Conservation (phyloP, 345 rosid species). For the Diplotaxis tenuifolia region DNA sequence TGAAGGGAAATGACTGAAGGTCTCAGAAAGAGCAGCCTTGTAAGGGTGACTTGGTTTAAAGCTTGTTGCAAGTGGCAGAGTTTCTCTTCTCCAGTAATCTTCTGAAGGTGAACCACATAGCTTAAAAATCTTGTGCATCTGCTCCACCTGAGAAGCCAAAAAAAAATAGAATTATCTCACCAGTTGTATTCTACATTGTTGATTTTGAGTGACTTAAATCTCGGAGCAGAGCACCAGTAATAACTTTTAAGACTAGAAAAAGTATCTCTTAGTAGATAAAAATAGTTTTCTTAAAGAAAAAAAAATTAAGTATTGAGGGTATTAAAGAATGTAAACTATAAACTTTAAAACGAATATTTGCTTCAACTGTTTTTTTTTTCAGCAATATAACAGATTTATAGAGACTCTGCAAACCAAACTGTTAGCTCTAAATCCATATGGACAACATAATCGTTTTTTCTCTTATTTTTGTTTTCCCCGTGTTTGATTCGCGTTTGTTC, state of each 20-base stretch:
- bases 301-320: too few species aligned
- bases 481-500: not conserved
- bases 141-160: constrained; percentile 65
- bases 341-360: too few species aligned
- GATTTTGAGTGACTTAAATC: not conserved
- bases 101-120: constrained; percentile 82
- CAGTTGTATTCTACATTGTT: not conserved
- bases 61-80: constrained; percentile 51
- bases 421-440: too few species aligned
- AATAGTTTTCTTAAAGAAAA: too few species aligned
- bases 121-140: constrained; percentile 84
- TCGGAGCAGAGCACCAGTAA: not conserved
- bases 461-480: not conserved
- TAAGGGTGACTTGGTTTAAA: constrained; percentile 71
- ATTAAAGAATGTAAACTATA: too few species aligned
- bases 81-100: constrained; percentile 79
- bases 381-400: too few species aligned
- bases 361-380: too few species aligned
- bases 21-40: constrained; percentile 63
- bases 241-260: too few species aligned
- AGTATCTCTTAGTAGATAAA: too few species aligned
- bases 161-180: not conserved
- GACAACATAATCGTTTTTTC: too few species aligned
- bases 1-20: constrained; percentile 56
- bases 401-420: too few species aligned